phyloP scores from a whole-genome alignment of 169 alveolate species.

The Hepatocystis sp. region DNA sequence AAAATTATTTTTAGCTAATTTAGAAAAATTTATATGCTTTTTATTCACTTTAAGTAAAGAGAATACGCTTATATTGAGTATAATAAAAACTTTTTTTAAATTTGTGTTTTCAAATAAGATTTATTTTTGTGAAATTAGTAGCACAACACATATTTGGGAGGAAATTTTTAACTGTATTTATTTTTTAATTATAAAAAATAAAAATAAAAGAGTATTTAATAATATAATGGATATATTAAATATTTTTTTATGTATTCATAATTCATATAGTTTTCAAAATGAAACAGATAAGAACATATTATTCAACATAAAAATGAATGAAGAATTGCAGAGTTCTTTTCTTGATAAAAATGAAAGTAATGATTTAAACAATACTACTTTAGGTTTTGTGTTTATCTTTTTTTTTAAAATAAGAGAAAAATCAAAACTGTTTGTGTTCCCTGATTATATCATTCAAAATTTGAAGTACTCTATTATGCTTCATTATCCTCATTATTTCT shows the following conservation, averaged over 20 bases:
- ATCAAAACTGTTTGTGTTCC: slow-evolving; percentile 36
- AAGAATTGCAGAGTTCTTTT: slow-evolving; percentile 10
- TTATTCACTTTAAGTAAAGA: slow-evolving; percentile 40
- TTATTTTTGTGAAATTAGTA: slow-evolving; percentile 33
- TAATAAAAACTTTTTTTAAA: slow-evolving; percentile 52
- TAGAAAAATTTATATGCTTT: slow-evolving; percentile 35
- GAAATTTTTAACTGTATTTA: slow-evolving; percentile 46
- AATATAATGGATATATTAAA: slow-evolving; percentile 57
- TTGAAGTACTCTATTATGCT: slow-evolving; percentile 57
- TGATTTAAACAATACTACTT: background rate
- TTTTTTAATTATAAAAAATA: slow-evolving; percentile 24
- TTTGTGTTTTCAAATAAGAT: slow-evolving; percentile 51
- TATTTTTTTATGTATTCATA: slow-evolving; percentile 54
- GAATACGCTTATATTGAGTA: slow-evolving; percentile 21
- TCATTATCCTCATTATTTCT: slow-evolving; percentile 40
- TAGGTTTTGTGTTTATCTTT: slow-evolving; percentile 22
- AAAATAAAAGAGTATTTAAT: slow-evolving; percentile 39
- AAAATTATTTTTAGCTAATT: slow-evolving; percentile 7
- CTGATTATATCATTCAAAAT: slow-evolving; percentile 56
- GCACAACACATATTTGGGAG: slow-evolving; percentile 27
- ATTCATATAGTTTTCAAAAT: slow-evolving; percentile 49
- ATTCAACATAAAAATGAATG: slow-evolving; percentile 25
- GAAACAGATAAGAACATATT: slow-evolving; percentile 20
- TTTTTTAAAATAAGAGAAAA: slow-evolving; percentile 63
- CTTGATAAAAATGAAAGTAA: slow-evolving; percentile 3